phyloP scores from a whole-genome alignment of 495 filamentous ascomycete genomes.

The Hypoxylon fragiforme region DNA sequence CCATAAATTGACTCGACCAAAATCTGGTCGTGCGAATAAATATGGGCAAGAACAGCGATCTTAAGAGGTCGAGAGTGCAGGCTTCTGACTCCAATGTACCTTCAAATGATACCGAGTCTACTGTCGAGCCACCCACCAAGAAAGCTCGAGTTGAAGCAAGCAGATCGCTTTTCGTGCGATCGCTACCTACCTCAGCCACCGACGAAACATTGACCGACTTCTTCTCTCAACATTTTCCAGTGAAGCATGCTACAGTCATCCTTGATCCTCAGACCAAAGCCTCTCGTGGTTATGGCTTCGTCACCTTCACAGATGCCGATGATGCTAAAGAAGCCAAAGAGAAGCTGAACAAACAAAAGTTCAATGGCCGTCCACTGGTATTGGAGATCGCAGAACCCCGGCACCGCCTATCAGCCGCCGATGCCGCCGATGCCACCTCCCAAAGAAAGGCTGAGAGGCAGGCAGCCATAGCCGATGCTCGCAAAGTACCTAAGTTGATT shows the following conservation, averaged over 20 bases:
- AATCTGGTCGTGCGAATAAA: conserved; percentile 7
- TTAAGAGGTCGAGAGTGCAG: conserved; percentile 38
- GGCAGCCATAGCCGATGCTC: conserved; percentile 55
- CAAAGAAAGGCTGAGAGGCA: conserved; percentile 63
- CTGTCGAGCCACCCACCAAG: conserved; percentile 43
- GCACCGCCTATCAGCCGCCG: conserved; percentile 63
- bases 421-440: conserved; percentile 40
- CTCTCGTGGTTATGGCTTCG: conserved; percentile 93
- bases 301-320: conserved; percentile 91
- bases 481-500: conserved; percentile 80
- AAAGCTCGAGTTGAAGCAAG: conserved; percentile 53
- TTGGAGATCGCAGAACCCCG: conserved; percentile 87
- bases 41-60: conserved; percentile 41
- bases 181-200: conserved; percentile 76
- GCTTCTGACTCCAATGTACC: conserved; percentile 31
- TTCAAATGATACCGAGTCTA: conserved; percentile 19
- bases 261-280: conserved; percentile 76
- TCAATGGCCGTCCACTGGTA: conserved; percentile 78
- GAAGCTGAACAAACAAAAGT: conserved; percentile 71
- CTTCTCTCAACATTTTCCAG: conserved; percentile 91
- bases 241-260: conserved; percentile 92
- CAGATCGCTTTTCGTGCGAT: conserved; percentile 86
- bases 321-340: conserved; percentile 80
- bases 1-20: background rate
- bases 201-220: conserved; percentile 78